Percentiles rank a stretch among this genome's conserved stretches.
These are phyloP conservation scores for Cutaneotrichosporon cutaneum DNA, from an alignment of 1,284 basidiomycete species.

Conservation along the genomic window DNA sequence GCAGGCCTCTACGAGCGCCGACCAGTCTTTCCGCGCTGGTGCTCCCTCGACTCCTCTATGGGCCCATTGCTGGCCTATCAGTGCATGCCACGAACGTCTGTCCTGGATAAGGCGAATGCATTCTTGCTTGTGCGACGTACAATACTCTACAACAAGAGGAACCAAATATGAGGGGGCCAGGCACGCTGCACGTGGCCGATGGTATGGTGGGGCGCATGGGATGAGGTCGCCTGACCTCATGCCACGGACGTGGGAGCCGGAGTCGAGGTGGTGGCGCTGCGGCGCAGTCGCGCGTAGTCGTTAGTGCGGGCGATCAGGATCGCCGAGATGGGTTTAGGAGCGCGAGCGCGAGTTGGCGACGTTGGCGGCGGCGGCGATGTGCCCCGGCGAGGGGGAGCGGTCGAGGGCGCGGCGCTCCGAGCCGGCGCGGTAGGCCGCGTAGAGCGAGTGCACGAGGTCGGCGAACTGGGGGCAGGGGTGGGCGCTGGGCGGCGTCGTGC, in stretches of 20 bases:
- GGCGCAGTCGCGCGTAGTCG: no score
- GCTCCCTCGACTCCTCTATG: no score
- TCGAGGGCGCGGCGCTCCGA: background rate
- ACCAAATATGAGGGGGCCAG: slow-evolving; percentile 1
- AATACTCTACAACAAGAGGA: background rate
- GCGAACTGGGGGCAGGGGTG: slow-evolving; percentile 45
- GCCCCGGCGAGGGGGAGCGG: slow-evolving; percentile 6
- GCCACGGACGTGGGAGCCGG: no score
- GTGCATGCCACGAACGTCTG: no score
- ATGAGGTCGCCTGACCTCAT: no score
- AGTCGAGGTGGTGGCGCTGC: background rate
- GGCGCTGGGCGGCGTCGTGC: slow-evolving; percentile 19
- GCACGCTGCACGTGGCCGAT: background rate
- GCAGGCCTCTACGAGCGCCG: no score
- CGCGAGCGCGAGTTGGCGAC: background rate
- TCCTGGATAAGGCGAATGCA: background rate
- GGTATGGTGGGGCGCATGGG: no score
- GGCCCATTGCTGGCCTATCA: no score
- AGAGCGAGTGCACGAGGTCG: slow-evolving; percentile 39
- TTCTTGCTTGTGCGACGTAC: background rate
- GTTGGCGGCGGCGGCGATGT: background rate
- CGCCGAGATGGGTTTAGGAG: no score
- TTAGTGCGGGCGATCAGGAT: no score
- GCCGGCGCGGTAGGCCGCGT: slow-evolving; percentile 28
- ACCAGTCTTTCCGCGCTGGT: no score